Evolutionary conservation across 2,329 filamentous ascomycete species (phyloP), one percentile per base, ranked within the genome.

Genomic region (Fusarium miscanthi): DNA sequence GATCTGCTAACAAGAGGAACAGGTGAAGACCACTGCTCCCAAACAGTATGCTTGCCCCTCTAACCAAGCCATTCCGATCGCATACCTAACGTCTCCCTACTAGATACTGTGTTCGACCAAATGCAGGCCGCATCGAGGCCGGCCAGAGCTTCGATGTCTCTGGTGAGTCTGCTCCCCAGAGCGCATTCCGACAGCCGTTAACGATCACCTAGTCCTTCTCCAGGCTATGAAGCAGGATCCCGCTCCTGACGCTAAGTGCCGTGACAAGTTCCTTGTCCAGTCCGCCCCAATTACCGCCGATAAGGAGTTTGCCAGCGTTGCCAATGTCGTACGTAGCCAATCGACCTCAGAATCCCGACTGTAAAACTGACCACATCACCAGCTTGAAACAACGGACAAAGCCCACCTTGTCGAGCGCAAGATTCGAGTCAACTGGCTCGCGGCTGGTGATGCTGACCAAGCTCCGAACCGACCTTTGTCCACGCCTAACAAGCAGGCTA

Each of bases 21-120:
- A 97, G 94, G 96, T 99, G 84, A 99, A 99, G 91, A 99, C 96
- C 53, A 99, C 96, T 72, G 96, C 96, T 54, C 96, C 96, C 38
- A 98, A 98, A 86, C 96, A 98, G 95, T 99, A 93, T 71, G 66
- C 53, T 51, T 67, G 63, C 74, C 68, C 69, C 61, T 76, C 69
- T 42, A 38, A 40, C 25, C 53, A 33, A 54, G 59, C 40, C 56
- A 21, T 45, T 57, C 63, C 57, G 63, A 43, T 60, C 63, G 64
- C 59, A 72, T 70, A 67, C 64, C 65, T 73, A 51, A 70, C 63
- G 53, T 73, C 66, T 60, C 27, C 66, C 58, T n/a, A 33, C 35
- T 61, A 98, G 95, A 87, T 99, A 99, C 86, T 98, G 96, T 82
- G 95, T 98, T 66, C 92, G 96, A 78, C 95, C 96, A 63, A 98